Base-by-base conservation (phyloP, 768 basidiomycete species). In the Rhodocollybia butyracea region DNA sequence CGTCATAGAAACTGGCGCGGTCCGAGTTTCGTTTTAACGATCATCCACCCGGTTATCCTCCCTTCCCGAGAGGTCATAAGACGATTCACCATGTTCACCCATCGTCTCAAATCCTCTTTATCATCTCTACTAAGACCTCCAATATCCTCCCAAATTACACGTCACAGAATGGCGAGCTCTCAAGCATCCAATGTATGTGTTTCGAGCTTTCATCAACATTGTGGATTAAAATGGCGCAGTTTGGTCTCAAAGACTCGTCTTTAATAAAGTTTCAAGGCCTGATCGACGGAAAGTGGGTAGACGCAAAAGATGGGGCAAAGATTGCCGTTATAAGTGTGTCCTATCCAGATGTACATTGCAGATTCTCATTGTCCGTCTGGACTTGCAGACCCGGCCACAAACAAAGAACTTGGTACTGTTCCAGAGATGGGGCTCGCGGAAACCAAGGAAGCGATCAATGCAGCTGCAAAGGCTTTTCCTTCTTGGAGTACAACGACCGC, bases 351-450 rank as follows among this genome's bases (percentile, higher is more conserved):
- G 7, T 46, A 11, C 11, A 51, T 19, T 22, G 17, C 38, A n/a
- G 43, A 21, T 24, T 6, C 15, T 32, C 32, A n/a, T 7, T 40
- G 0, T 12, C 1, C 10, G 21, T 24, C 22, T 2, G n/a, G 10
- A 42, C 11, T 47, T 45, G 41, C 46, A 96, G 95, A 98, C 74
- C 96, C 96, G 29, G 91, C 94, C 5, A 96, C 88, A 3, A 81
- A 81, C 39, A 83, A 94, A 60, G 82, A 83, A 56, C 81, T 98
- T 42, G 96, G 94, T 13, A 85, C 82, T 0, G 78, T 95, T 26
- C 91, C 94, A 3, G 96, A 98, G 66, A 91, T 97, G 88, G 89
- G 88, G 10, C 66, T 91, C 41, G 77, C 78, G 26, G 94, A 98
- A 70, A 90, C 92, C 10, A 85, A 85, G 62, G 76, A 84, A 59